Percentiles rank a stretch among this genome's conserved stretches.
These are phyloP conservation scores for Vigna mungo DNA, from an alignment of 306 rosid species.

Conservation along the genomic window DNA sequence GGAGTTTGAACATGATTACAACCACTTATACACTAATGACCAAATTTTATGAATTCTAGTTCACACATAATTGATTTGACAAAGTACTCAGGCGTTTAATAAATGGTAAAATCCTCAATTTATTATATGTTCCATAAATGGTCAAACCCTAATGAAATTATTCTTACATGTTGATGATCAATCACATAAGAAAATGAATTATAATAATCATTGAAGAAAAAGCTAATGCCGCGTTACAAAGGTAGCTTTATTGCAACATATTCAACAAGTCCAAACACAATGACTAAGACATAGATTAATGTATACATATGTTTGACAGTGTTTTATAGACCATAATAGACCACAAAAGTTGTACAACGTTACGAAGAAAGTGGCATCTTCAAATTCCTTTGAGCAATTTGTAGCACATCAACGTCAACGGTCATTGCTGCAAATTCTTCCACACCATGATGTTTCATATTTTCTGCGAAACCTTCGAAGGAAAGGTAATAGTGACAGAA, in stretches of 20 bases:
- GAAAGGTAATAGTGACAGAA: background rate
- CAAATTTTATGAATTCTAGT: no score
- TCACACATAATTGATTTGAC: no score
- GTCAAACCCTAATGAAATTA: background rate
- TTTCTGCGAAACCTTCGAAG: conserved; percentile 7
- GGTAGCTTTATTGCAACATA: background rate
- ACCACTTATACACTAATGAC: no score
- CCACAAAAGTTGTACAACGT: background rate
- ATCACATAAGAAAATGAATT: no score
- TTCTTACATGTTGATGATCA: no score
- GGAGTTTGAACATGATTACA: no score
- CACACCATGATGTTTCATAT: background rate
- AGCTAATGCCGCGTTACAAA: background rate
- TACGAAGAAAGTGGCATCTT: conserved; percentile 35
- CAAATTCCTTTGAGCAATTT: background rate
- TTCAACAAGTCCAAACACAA: background rate
- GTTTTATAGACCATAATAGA: background rate
- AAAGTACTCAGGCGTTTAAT: no score
- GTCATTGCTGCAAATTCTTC: background rate
- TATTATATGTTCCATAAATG: background rate
- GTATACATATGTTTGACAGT: background rate
- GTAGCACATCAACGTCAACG: background rate
- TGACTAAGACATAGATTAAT: background rate
- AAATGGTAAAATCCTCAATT: no score
- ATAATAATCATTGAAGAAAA: no score